phyloP scores from a whole-genome alignment of 2,329 filamentous ascomycete genomes.

The Acrocalymma vagum region DNA sequence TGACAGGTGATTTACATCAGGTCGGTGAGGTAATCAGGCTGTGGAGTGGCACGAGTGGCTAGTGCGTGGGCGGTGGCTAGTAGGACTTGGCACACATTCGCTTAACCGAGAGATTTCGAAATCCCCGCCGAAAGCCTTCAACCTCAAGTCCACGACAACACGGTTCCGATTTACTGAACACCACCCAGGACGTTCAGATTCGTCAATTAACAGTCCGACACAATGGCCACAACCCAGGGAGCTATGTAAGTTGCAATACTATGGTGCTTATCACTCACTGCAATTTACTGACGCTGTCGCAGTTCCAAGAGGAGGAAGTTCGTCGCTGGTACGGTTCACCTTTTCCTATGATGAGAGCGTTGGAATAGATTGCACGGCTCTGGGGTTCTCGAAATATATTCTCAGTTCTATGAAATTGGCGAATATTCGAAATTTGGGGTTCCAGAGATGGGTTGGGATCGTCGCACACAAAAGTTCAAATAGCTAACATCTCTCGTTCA shows the following conservation, averaged over 20 bases:
- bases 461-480: slow-evolving; percentile 24
- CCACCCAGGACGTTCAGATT: slow-evolving; percentile 44
- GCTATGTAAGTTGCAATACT: slow-evolving; percentile 54
- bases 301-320: slow-evolving; percentile 88
- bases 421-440: slow-evolving; percentile 11
- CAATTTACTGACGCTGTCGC: slow-evolving; percentile 38
- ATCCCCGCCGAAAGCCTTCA: slow-evolving; percentile 13
- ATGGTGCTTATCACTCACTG: slow-evolving; percentile 2
- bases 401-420: slow-evolving; percentile 9
- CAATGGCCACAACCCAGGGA: slow-evolving; percentile 51
- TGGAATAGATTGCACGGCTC: slow-evolving; percentile 51
- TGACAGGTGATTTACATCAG: no score
- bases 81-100: slow-evolving; percentile 20
- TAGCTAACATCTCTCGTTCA: slow-evolving; percentile 32
- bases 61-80: neutral
- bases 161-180: slow-evolving; percentile 42
- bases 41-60: neutral
- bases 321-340: slow-evolving; percentile 56
- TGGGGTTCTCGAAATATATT: no score
- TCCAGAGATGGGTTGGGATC: slow-evolving; percentile 12
- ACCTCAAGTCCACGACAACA: slow-evolving; percentile 40
- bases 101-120: slow-evolving; percentile 20
- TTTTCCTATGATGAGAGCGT: slow-evolving; percentile 18
- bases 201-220: slow-evolving; percentile 44
- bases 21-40: no score